Evolutionary conservation across 306 rosid genomes (phyloP), one percentile per base, ranked within the genome.

Genomic region (Vigna hirtella): DNA sequence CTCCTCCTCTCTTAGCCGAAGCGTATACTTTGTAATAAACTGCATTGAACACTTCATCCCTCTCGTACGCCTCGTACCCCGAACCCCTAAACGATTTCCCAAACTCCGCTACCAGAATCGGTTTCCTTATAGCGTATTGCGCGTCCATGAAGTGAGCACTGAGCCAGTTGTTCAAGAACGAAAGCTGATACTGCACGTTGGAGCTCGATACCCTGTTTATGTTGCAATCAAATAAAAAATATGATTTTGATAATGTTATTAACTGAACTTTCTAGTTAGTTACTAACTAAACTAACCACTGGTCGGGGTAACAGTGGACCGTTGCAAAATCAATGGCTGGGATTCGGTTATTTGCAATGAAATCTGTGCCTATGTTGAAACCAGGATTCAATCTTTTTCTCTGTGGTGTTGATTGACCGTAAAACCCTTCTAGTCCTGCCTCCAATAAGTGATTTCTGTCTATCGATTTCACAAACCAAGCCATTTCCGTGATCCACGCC

Each of bases 401-500:
- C 76, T 87, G 92, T 56, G 95, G 98, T 1, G 94, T 87, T 22
- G 95, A 86, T 34, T 84, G 90, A 24, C 98, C 98, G 62, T 94
- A 92, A 80, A 94, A 92, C 4, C 98, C 98, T 86, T 92, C 98
- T 14, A 92, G 80, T 11, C 98, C 98, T 14, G 87, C 97, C 76
- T 94, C 98, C 70, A 92, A 84, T 67, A 94, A 83, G 89, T 92
- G 98, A 40, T 90, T 92, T 79, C 93, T 90, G 79, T 94, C 98
- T 48, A 94, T 87, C 49, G 92, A 90, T 85, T 94, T 94, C 62
- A 90, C 97, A 76, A 88, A 84, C 20, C 85, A 88, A 67, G 97
- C 97, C 97, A 94, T 92, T 89, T 92, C 98, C 82, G 66, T 81
- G 76, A 94, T 94, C 97, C 98, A 94, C n/a, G 82, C 97, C 95